Evolutionary conservation across 1,284 basidiomycete species (phyloP).

Genomic region (Ceratobasidium sp.): DNA sequence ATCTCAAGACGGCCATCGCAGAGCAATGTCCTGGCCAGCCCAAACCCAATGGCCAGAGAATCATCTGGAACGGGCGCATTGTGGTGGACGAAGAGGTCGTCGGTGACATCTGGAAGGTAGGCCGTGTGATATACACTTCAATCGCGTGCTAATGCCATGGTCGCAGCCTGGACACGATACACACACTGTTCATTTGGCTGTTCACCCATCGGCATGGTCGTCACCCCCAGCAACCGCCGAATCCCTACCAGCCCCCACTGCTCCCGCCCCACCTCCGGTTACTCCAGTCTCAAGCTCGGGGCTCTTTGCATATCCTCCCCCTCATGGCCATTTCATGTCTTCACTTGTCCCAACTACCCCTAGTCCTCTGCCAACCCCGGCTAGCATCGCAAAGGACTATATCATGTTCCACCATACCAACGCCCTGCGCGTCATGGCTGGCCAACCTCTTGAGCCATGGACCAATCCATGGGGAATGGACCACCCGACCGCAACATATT

Average conservation of each 20-base stretch:
- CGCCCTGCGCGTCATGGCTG: constrained; percentile 42
- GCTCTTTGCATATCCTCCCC: background rate
- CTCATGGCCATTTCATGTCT: constrained; percentile 16
- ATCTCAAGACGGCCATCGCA: constrained; percentile 72
- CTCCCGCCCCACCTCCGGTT: background rate
- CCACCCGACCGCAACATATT: constrained; percentile 25
- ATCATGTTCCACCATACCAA: constrained; percentile 43
- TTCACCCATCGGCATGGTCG: constrained; percentile 76
- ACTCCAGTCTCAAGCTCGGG: background rate
- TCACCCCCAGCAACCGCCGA: constrained; percentile 55
- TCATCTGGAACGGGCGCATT: constrained; percentile 75
- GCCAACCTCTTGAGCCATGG: constrained; percentile 39
- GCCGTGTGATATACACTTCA: constrained; percentile 44
- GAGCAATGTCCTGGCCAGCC: constrained; percentile 69
- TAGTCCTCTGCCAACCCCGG: constrained; percentile 12
- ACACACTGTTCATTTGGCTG: constrained; percentile 72
- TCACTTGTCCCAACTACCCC: background rate
- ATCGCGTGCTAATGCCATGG: constrained; percentile 6
- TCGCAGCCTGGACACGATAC: constrained; percentile 62
- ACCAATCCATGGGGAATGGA: constrained; percentile 36
- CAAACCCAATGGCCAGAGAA: constrained; percentile 68
- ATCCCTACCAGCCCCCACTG: constrained; percentile 2
- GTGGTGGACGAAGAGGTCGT: constrained; percentile 70
- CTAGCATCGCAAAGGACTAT: constrained; percentile 39
- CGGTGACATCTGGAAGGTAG: constrained; percentile 71